A percentile compares a stretch with the other conserved stretches of the same genome.
Conservation (phyloP, 805 yeast species). For the Phaffomyces thermotolerans region DNA sequence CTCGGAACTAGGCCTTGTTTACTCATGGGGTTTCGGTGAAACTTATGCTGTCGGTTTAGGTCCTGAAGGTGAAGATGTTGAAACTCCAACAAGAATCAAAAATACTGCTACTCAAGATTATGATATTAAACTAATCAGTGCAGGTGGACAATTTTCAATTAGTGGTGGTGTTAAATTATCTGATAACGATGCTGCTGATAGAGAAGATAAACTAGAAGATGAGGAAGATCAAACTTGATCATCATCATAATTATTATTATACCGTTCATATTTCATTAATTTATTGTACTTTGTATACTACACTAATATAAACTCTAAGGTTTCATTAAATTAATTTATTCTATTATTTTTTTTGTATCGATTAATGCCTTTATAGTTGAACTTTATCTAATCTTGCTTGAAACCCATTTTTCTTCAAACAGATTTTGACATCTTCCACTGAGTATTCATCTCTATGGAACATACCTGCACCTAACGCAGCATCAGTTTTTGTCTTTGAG, state of each 20-base stretch:
- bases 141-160: constrained; percentile 94
- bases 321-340: background rate
- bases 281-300: background rate
- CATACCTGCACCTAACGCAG: constrained; percentile 98
- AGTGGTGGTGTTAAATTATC: constrained; percentile 62
- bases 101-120: constrained; percentile 89
- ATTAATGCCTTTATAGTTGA: constrained; percentile 1
- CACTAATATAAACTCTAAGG: too few species aligned
- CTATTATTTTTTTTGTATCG: too few species aligned
- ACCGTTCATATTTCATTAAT: too few species aligned
- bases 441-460: constrained; percentile 93
- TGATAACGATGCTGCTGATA: constrained; percentile 34
- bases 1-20: constrained; percentile 75
- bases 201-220: constrained; percentile 44
- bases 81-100: constrained; percentile 77
- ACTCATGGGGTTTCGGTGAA: constrained; percentile 97
- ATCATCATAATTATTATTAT: too few species aligned
- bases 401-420: constrained; percentile 51
- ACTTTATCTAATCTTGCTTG: constrained; percentile 61
- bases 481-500: constrained; percentile 75
- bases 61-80: constrained; percentile 79
- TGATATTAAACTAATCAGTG: constrained; percentile 66
- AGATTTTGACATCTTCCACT: constrained; percentile 74
- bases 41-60: constrained; percentile 96
- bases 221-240: constrained; percentile 31